Evolutionary conservation across 1,284 basidiomycete genomes (phyloP), one percentile per base, ranked within the genome.

Genomic region (Xerocomus amazonicus): DNA sequence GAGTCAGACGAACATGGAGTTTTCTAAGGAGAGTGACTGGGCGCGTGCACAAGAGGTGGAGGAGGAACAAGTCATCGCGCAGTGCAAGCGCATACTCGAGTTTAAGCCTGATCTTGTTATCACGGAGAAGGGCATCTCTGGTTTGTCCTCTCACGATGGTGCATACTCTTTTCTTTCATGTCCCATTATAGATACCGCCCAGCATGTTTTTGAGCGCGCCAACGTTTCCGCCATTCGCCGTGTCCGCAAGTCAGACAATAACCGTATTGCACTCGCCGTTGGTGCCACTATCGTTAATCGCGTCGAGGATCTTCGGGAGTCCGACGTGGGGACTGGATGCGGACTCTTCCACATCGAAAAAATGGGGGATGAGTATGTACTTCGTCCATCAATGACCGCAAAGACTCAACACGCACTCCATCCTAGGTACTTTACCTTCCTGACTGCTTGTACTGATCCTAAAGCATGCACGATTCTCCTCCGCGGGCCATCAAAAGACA

Each of bases 401-500:
- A 17, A 26, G 35, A 34, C 37, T 51, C 10, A 46, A 42, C n/a
- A n/a, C n/a, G n/a, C 26, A 28, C 42, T 32, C 23, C 28, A 10
- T n/a, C n/a, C n/a, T 26, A 92, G 90, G 66, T 97, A 98, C 77
- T 99, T 97, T 68, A 90, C 95, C 37, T 98, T 97, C 84, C 78
- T 98, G 49, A 92, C 91, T 33, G 83, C 93, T 67, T 99, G 97
- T 77, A 76, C 77, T 41, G 78, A 81, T n/a, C 96, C 96, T 28
- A 97, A 97, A 73, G 96, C 97, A 3, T 99, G 96, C 79, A 98
- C 96, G 9, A 95, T 99, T 70, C 81, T 99, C 45, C 87, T 99
- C n/a, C 92, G 96, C 37, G 96, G 96, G 1, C 96, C 96, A 0
- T 96, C 92, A 7, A 99, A 99, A 72, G 96, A 99, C 66, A 94